phyloP scores from a whole-genome alignment of 768 basidiomycete species.

The Mrakia blollopis region DNA sequence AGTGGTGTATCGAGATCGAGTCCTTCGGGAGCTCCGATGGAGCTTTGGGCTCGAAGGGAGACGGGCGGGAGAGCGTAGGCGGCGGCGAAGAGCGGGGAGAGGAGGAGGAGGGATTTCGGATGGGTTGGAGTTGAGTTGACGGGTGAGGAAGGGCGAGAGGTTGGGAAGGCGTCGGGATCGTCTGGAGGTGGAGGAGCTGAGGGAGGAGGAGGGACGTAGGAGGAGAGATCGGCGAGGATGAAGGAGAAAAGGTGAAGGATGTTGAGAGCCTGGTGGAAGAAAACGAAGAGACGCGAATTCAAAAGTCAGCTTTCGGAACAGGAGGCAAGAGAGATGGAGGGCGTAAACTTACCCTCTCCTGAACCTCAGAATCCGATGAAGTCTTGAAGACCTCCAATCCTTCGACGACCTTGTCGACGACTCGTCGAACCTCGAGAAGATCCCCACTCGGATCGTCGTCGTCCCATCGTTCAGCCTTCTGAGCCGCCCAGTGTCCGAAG shows the following conservation, averaged over 20 bases:
- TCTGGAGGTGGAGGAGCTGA: constrained; percentile 16
- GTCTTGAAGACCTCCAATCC: constrained; percentile 58
- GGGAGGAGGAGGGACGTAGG: constrained; percentile 45
- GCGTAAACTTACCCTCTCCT: constrained; percentile 64
- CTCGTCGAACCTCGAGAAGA: constrained; percentile 58
- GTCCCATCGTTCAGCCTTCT: constrained; percentile 71
- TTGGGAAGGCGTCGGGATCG: constrained; percentile 48
- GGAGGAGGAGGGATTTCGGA: constrained; percentile 83
- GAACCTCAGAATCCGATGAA: constrained; percentile 75
- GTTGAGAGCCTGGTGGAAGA: constrained; percentile 64
- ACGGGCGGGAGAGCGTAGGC: constrained; percentile 81
- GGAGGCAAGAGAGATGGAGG: constrained; percentile 37
- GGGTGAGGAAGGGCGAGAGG: constrained; percentile 40
- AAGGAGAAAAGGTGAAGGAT: constrained; percentile 68
- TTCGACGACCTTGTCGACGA: constrained; percentile 59
- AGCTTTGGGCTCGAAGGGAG: constrained; percentile 69
- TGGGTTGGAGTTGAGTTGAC: constrained; percentile 46
- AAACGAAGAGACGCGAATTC: constrained; percentile 30
- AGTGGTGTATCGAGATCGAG: constrained; percentile 83
- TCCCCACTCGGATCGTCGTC: constrained; percentile 50
- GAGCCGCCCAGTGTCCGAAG: constrained; percentile 77
- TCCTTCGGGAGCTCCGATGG: constrained; percentile 74
- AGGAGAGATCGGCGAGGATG: constrained; percentile 67
- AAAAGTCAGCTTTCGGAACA: constrained; percentile 32
- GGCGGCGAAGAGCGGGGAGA: constrained; percentile 65